phyloP scores from a whole-genome alignment of 495 filamentous ascomycete species.

The Neurospora sp. region DNA sequence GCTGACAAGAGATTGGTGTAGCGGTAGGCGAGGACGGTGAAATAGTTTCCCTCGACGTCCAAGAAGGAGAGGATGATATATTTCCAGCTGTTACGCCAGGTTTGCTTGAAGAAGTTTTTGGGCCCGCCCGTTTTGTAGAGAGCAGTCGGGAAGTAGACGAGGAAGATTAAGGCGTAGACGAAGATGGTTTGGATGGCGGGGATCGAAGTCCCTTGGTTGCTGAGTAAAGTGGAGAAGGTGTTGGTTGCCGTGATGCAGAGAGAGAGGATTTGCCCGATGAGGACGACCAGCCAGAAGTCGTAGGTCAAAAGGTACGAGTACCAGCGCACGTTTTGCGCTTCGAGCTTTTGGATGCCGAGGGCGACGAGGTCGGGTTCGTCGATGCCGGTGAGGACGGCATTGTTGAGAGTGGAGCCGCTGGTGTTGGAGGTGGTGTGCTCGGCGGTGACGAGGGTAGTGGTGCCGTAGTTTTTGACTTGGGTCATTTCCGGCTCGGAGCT shows the following conservation, averaged over 20 bases:
- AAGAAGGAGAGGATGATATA: conserved; percentile 88
- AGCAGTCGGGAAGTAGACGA: conserved; percentile 74
- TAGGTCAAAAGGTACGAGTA: conserved; percentile 74
- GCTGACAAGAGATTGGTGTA: conserved; percentile 87
- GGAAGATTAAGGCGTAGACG: conserved; percentile 77
- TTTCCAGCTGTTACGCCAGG: conserved; percentile 73
- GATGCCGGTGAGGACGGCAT: neutral
- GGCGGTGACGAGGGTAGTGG: conserved; percentile 3
- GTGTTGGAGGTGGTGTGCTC: conserved; percentile 11
- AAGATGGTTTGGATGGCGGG: conserved; percentile 97
- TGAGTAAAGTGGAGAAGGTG: conserved; percentile 75
- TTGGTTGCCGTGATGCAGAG: conserved; percentile 84
- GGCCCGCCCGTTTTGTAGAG: conserved; percentile 66
- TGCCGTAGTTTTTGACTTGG: conserved; percentile 7
- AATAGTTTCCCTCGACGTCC: conserved; percentile 96
- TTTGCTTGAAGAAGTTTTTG: conserved; percentile 53
- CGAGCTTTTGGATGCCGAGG: conserved; percentile 33
- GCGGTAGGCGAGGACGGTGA: conserved; percentile 86
- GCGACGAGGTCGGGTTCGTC: conserved; percentile 14
- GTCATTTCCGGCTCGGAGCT: conserved; percentile 6
- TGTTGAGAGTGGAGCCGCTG: conserved; percentile 7
- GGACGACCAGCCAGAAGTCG: conserved; percentile 77
- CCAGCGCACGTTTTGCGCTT: conserved; percentile 46
- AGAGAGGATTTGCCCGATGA: conserved; percentile 76
- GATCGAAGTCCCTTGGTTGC: conserved; percentile 59